These are phyloP conservation scores for Picea abies DNA, from an alignment of 83 land plant species.

Conservation along the genomic window DNA sequence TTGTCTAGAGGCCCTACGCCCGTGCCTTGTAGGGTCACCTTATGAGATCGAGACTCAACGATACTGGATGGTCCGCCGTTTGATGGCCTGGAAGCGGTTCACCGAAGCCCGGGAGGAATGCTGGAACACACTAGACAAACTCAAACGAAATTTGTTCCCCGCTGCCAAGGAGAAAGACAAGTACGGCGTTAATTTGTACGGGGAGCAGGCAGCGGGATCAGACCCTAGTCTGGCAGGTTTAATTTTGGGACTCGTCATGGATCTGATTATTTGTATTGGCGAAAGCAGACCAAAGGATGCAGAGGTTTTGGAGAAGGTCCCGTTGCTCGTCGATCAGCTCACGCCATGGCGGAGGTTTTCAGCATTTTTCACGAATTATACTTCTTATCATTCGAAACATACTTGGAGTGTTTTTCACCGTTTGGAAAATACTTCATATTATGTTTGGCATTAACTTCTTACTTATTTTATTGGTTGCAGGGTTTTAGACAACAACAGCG, in stretches of 20 bases:
- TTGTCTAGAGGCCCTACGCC: constrained; percentile 28
- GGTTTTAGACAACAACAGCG: neutral
- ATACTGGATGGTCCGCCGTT: constrained; percentile 32
- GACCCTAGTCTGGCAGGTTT: neutral
- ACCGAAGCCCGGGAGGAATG: constrained; percentile 32
- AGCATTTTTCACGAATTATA: too few species aligned
- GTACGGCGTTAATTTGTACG: neutral
- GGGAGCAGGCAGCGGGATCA: neutral
- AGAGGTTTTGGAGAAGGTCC: neutral
- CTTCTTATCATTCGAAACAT: too few species aligned
- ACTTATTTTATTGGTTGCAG: neutral
- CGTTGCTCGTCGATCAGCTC: neutral
- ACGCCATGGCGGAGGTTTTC: constrained; percentile 10
- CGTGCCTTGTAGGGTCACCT: constrained; percentile 20
- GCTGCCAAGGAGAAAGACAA: neutral
- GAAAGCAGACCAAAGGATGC: neutral
- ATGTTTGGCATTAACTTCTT: neutral
- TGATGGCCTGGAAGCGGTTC: constrained; percentile 35
- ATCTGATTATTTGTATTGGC: constrained; percentile 8
- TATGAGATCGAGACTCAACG: constrained; percentile 49
- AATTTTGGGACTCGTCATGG: constrained; percentile 13
- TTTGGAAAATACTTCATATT: neutral
- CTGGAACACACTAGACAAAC: constrained; percentile 12
- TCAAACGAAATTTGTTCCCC: constrained; percentile 10
- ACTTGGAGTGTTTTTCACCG: too few species aligned